These are phyloP conservation scores for Ogataea henricii DNA, from an alignment of 805 yeast species.

Conservation along the genomic window DNA sequence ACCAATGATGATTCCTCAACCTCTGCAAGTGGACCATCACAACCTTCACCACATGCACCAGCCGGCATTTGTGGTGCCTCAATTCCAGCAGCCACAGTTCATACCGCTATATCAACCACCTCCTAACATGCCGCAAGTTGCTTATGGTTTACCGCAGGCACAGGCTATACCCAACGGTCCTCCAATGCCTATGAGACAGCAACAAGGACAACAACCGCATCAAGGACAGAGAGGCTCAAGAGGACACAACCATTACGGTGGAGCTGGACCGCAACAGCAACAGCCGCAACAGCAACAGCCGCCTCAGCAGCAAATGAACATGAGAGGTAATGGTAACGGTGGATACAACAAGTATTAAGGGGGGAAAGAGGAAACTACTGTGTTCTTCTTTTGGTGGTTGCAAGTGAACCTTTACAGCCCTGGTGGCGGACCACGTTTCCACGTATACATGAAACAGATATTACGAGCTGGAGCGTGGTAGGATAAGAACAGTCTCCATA, in stretches of 20 bases:
- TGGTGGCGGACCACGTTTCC: neutral
- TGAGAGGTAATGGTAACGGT: slow-evolving; percentile 10
- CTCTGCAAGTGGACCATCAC: slow-evolving; percentile 23
- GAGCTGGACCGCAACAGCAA: neutral
- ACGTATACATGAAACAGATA: neutral
- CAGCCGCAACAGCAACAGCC: neutral
- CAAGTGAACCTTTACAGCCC: neutral
- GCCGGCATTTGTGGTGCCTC: slow-evolving; percentile 23
- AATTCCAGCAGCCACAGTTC: slow-evolving; percentile 24
- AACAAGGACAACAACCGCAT: slow-evolving; percentile 16
- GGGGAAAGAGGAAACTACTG: too few relatives aligned
- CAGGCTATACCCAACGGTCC: slow-evolving; percentile 14
- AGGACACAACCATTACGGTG: slow-evolving; percentile 14
- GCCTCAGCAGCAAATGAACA: slow-evolving; percentile 14
- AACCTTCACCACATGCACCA: slow-evolving; percentile 18
- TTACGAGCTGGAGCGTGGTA: too few relatives aligned
- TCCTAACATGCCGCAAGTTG: slow-evolving; percentile 20
- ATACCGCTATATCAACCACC: slow-evolving; percentile 23
- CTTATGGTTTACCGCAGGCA: slow-evolving; percentile 19
- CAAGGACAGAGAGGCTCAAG: slow-evolving; percentile 20
- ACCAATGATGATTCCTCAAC: slow-evolving; percentile 24
- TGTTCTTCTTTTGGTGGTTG: too few relatives aligned
- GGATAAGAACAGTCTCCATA: neutral
- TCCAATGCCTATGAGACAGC: slow-evolving; percentile 19
- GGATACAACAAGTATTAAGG: slow-evolving; percentile 6